Conservation (phyloP, 768 basidiomycete genomes). For the Lentinus tigrinus region DNA sequence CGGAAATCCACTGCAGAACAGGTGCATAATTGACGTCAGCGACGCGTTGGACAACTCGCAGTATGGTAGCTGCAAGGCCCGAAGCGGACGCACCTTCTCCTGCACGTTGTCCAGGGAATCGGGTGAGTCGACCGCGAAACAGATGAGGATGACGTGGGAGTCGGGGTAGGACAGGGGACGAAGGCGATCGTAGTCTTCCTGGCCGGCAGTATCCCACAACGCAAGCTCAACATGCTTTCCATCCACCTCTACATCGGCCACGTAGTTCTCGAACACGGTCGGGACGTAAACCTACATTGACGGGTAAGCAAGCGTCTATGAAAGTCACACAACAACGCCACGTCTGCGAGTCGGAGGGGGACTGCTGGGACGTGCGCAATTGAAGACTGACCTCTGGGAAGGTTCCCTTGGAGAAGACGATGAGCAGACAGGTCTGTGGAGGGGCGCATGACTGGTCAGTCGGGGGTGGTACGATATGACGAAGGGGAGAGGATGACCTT, state of each 20-base stretch:
- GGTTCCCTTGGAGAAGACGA: conserved; percentile 94
- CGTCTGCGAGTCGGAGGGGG: conserved; percentile 1
- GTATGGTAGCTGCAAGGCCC: background rate
- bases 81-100: conserved; percentile 77
- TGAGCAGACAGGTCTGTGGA: conserved; percentile 83
- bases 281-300: conserved; percentile 88
- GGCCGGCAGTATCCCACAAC: conserved; percentile 99
- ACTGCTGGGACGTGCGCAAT: background rate
- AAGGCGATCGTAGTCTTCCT: conserved; percentile 99
- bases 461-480: conserved; percentile 13
- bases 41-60: background rate
- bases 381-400: conserved; percentile 79
- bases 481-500: conserved; percentile 51
- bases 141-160: conserved; percentile 99
- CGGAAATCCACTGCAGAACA: conserved; percentile 85
- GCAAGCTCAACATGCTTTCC: conserved; percentile 98
- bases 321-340: conserved; percentile 11
- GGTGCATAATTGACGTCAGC: background rate
- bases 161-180: conserved; percentile 97
- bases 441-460: conserved; percentile 10
- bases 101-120: conserved; percentile 99
- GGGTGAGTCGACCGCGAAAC: conserved; percentile 97
- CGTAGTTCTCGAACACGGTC: conserved; percentile 99
- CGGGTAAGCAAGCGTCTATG: conserved; percentile 6
- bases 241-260: conserved; percentile 97